Conservation (phyloP, 352 stramenopile species). For the Saprolegnia parasitica region DNA sequence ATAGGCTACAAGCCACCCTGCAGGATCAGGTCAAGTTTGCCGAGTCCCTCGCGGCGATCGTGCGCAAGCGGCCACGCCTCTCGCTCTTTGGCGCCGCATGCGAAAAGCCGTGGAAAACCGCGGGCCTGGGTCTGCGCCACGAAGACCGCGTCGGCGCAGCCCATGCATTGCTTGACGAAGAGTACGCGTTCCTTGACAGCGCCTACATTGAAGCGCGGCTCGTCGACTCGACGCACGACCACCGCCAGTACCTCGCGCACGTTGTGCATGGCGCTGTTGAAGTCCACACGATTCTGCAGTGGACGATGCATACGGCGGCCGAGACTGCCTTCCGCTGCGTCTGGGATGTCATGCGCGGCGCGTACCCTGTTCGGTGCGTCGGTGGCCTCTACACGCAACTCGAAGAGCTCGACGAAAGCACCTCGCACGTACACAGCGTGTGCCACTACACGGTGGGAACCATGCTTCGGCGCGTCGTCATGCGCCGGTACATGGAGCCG, state of each 20-base stretch:
- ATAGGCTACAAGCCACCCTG: not conserved
- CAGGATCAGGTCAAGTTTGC: constrained; percentile 12
- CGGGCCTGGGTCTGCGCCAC: not conserved
- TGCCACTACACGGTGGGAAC: constrained; percentile 10
- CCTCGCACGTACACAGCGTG: not conserved
- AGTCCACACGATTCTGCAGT: constrained; percentile 7
- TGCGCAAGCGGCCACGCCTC: constrained; percentile 4
- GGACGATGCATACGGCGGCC: not conserved
- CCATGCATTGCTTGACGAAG: not conserved
- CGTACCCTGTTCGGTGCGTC: not conserved
- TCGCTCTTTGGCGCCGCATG: constrained; percentile 3
- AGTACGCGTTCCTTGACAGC: not conserved
- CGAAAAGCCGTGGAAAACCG: not conserved
- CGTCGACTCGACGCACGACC: constrained; percentile 2
- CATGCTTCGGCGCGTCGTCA: constrained; percentile 12
- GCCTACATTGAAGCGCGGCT: constrained; percentile 6
- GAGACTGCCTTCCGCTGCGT: not conserved
- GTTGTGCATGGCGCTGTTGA: not conserved
- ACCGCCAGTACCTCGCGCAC: not conserved
- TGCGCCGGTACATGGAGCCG: constrained; percentile 1
- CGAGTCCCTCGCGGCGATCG: constrained; percentile 5
- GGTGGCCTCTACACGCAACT: not conserved
- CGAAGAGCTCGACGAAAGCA: constrained; percentile 10
- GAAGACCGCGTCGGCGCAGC: too few species aligned
- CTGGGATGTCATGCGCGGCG: constrained; percentile 2